Base-by-base conservation (phyloP, 495 filamentous ascomycete genomes). In the Ramalina peruviana region DNA sequence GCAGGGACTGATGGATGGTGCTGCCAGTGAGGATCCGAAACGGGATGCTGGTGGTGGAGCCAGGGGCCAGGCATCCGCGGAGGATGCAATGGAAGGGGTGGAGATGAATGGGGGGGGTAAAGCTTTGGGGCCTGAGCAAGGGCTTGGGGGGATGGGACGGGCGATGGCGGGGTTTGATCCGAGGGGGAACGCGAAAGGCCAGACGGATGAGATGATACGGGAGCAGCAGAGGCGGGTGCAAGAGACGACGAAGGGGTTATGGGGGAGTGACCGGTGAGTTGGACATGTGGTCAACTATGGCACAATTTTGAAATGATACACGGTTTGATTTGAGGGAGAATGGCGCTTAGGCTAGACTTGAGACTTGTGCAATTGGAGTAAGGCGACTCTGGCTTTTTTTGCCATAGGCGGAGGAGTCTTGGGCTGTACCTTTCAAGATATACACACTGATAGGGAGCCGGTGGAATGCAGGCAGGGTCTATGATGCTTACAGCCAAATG, bases 1-100 rank as follows among this genome's bases (percentile, higher is more conserved):
- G 1, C 72, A 78, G 15, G 72, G 67, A 6, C 78, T 87, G 62
- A 94, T 94, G 88, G 88, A 94, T 59, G 82, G 82, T 7, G 74
- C 77, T 13, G 68, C 78, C 66, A 83, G 79, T 48, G 68, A 74
- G 41, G 74, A 81, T 58, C 82, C 82, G 9, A 69, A 72, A 46
- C 70, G 67, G 37, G 58, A 48, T 27, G n/a, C 17, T 20, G 19
- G 72, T 50, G 69, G 66, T 1, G 64, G 65, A 20, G 19, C 19
- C 53, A 62, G 69, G 43, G 58, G 68, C 49, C 15, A 48, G 45
- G 19, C 9, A 26, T 20, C 11, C 27, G 45, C 12, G 45, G 45
- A 56, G 27, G 45, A 48, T 37, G 15, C 38, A 36, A 58, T 41
- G 30, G 58, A 46, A 40, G 61, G 49, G 33, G 53, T 60, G 51